Conservation (phyloP, 495 filamentous ascomycete genomes). For the Jackrogersella minutella region DNA sequence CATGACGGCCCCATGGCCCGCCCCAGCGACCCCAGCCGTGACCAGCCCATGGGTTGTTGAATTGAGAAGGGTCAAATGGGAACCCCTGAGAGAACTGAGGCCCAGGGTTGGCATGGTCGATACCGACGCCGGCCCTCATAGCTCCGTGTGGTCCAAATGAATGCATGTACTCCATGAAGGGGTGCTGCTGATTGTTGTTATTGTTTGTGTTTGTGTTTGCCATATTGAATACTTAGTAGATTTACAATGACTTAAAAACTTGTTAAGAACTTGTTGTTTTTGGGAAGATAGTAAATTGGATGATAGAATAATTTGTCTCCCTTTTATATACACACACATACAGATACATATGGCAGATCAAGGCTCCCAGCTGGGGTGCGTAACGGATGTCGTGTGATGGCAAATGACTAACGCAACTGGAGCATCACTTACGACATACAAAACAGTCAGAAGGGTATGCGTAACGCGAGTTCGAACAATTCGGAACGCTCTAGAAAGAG, state of each 20-base stretch:
- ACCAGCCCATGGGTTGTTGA: constrained; percentile 36
- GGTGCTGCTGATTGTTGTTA: constrained; percentile 26
- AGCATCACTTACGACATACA: constrained; percentile 24
- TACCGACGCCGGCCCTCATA: constrained; percentile 39
- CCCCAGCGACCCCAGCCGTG: constrained; percentile 26
- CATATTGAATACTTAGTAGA: constrained; percentile 28
- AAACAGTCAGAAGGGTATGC: constrained; percentile 18
- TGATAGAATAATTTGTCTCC: not conserved
- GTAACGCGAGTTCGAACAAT: constrained; percentile 32
- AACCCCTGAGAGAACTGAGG: constrained; percentile 35
- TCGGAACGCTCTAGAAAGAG: constrained; percentile 33
- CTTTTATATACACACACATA: constrained; percentile 24
- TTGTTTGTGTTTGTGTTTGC: constrained; percentile 15
- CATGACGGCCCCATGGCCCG: constrained; percentile 14
- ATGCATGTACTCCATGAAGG: constrained; percentile 46
- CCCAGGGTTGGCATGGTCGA: constrained; percentile 41
- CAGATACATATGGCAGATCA: not conserved
- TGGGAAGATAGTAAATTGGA: constrained; percentile 2
- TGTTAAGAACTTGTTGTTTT: constrained; percentile 6
- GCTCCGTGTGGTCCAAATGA: constrained; percentile 29
- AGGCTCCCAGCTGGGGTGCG: constrained; percentile 24
- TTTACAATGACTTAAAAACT: not conserved
- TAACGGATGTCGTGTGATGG: constrained; percentile 23
- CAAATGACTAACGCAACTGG: constrained; percentile 28
- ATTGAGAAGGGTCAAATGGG: constrained; percentile 33